Base-by-base conservation (phyloP, 2,329 filamentous ascomycete species). In the Monilinia aucupariae region DNA sequence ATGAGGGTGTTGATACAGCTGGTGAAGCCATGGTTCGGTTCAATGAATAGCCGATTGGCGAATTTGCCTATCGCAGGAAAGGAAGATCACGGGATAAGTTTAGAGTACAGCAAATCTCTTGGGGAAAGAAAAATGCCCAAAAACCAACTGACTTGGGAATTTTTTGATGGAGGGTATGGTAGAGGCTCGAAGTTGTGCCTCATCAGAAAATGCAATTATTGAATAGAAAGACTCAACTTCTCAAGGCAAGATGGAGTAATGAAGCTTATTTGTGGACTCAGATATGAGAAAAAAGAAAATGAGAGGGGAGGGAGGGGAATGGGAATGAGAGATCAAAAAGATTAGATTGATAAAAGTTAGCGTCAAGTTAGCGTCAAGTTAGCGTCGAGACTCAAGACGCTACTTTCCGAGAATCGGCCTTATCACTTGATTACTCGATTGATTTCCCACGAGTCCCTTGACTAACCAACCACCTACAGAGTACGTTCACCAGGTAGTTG, bases 1-100 rank as follows among this genome's bases (percentile, higher is more conserved):
- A 72, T 15, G 75, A 75, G n/a, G 75, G 72, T 13, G 74, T 76
- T 63, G 75, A 72, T 64, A 74, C 73, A 61, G 74, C 70, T 43
- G 75, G 72, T 66, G 76, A 76, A 55, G 75, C 73, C 76, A 78
- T 77, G 37, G 8, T 39, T 56, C 48, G 60, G 60, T 30, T 43
- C 22, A 56, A 56, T 10, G 39, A 62, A 62, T 62, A 55, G 34
- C 61, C 61, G 61, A 63, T 59, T 63, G 60, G 60, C 53, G 60
- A 62, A 59, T 60, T 41, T 27, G 27, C 32, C 45, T 27, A 62
- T 27, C 30, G 45, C 51, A 60, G 56, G 20, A 53, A 54, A 54
- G 49, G 30, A 37, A 58, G 53, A 12, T 61, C 48, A 56, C 58
- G 49, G 22, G 48, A 53, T 39, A 39, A 2, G n/a, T n/a, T n/a